Evolutionary conservation across 306 rosid genomes (phyloP).

Genomic region (Sechiopsis laciniata): DNA sequence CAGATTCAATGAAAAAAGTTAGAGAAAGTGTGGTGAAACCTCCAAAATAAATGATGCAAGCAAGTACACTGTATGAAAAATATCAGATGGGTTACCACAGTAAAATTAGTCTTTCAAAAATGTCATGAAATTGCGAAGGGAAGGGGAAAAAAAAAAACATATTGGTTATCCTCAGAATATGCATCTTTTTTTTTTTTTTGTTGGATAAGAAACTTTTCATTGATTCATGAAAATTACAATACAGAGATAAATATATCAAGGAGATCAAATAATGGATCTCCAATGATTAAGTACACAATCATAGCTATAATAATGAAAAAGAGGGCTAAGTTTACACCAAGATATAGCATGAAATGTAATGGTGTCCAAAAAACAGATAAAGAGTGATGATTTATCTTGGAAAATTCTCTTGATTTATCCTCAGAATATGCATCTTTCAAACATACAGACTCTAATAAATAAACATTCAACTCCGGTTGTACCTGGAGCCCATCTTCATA

Average conservation of each 20-base stretch:
- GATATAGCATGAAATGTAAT: too few species aligned
- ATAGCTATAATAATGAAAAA: too few species aligned
- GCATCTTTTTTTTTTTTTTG: too few species aligned
- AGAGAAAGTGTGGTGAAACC: background rate
- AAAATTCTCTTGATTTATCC: too few species aligned
- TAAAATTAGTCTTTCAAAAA: background rate
- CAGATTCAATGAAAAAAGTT: constrained; percentile 3
- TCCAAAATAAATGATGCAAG: background rate
- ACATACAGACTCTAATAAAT: background rate
- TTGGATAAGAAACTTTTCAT: too few species aligned
- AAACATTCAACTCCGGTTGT: constrained; percentile 26
- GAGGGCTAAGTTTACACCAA: too few species aligned
- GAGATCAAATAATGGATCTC: too few species aligned
- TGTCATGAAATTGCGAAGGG: background rate
- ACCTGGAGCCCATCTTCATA: constrained; percentile 83
- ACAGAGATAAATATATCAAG: too few species aligned
- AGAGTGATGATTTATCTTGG: too few species aligned
- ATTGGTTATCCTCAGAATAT: background rate
- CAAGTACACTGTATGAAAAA: background rate
- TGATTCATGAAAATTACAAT: too few species aligned
- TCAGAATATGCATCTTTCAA: constrained; percentile 5
- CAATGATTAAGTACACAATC: too few species aligned
- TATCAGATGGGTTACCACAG: background rate
- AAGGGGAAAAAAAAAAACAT: background rate
- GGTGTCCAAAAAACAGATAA: too few species aligned